Conservation (phyloP, 306 rosid species). For the Styphnolobium japonicum region DNA sequence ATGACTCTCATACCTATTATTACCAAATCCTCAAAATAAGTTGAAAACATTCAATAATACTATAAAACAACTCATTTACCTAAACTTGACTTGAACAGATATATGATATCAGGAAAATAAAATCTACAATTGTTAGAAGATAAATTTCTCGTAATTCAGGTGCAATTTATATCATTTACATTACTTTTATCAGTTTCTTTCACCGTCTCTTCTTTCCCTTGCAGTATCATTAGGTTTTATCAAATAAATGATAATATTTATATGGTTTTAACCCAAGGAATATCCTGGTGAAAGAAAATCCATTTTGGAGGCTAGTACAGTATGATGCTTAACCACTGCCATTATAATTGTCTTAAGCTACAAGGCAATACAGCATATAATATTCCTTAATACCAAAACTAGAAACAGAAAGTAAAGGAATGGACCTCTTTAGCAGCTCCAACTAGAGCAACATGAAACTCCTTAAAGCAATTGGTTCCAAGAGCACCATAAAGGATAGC, state of each 20-base stretch:
- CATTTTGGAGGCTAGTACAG: not conserved
- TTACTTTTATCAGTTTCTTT: not conserved
- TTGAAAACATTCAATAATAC: not conserved
- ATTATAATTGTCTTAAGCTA: not conserved
- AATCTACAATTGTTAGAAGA: not conserved
- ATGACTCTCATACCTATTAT: not conserved
- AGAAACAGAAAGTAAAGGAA: slow-evolving; percentile 7
- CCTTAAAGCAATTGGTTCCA: slow-evolving; percentile 79
- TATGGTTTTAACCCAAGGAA: not conserved
- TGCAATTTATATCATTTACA: not conserved
- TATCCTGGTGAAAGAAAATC: not conserved
- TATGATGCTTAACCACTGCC: not conserved
- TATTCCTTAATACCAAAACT: not conserved
- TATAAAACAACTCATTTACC: not conserved
- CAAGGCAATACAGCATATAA: slow-evolving; percentile 5
- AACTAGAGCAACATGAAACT: slow-evolving; percentile 69
- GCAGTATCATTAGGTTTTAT: not conserved
- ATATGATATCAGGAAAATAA: not conserved
- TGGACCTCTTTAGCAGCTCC: slow-evolving; percentile 81
- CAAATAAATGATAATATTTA: not conserved
- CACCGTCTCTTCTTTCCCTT: not conserved
- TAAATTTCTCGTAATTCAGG: not conserved
- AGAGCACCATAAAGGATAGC: slow-evolving; percentile 92
- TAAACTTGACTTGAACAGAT: not conserved
- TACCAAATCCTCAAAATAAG: not conserved